These are phyloP conservation scores for Phialocephala subalpina DNA, from an alignment of 2,329 filamentous ascomycete species.

Conservation along the genomic window DNA sequence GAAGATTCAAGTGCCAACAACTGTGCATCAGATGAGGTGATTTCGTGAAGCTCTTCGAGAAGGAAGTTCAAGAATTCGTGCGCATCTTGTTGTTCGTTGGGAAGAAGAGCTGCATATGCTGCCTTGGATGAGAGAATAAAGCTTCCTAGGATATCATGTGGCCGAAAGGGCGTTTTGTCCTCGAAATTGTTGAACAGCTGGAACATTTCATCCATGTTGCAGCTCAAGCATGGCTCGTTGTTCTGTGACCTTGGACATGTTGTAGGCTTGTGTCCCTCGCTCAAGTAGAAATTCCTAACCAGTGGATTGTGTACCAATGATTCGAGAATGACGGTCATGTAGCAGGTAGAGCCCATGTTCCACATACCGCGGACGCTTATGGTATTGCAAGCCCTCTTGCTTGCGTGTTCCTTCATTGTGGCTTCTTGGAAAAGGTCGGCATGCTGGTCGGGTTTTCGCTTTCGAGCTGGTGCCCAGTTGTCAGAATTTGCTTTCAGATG, in stretches of 20 bases:
- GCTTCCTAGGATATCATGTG: slow-evolving; percentile 85
- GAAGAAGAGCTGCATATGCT: slow-evolving; percentile 78
- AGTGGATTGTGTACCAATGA: slow-evolving; percentile 93
- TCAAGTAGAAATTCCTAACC: slow-evolving; percentile 89
- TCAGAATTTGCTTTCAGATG: background rate
- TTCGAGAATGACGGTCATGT: slow-evolving; percentile 96
- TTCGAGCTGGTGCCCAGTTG: slow-evolving; percentile 60
- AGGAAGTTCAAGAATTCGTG: slow-evolving; percentile 98
- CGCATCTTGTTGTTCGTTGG: slow-evolving; percentile 94
- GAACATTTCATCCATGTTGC: slow-evolving; percentile 77
- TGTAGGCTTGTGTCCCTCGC: slow-evolving; percentile 83
- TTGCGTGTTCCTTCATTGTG: slow-evolving; percentile 72
- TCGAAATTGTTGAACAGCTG: slow-evolving; percentile 76
- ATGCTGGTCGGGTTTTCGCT: slow-evolving; percentile 79
- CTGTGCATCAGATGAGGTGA: slow-evolving; percentile 67
- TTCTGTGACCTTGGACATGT: slow-evolving; percentile 64
- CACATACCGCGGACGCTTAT: slow-evolving; percentile 92
- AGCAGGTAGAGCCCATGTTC: slow-evolving; percentile 98
- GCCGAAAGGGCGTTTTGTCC: slow-evolving; percentile 88
- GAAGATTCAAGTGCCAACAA: slow-evolving; percentile 18
- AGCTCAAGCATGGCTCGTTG: slow-evolving; percentile 68
- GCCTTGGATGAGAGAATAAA: slow-evolving; percentile 88
- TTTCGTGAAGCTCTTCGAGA: slow-evolving; percentile 87
- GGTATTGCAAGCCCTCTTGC: slow-evolving; percentile 81
- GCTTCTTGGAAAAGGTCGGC: slow-evolving; percentile 72